Conservation (phyloP, 108 stramenopile genomes). For the Fistulifera solaris region DNA sequence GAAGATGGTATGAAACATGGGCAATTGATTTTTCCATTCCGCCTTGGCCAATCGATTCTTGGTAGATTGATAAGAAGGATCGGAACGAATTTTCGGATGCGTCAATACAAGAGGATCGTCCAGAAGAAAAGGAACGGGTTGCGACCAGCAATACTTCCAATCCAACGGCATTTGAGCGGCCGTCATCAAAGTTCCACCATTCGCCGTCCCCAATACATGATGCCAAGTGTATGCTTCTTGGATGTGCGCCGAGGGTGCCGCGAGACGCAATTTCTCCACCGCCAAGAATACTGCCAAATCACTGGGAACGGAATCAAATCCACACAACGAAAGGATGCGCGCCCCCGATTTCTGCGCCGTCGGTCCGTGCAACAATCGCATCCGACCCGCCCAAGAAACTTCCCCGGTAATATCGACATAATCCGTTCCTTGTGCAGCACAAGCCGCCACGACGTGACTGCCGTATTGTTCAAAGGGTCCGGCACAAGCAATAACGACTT, state of each 20-base stretch:
- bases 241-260: slow-evolving; percentile 4
- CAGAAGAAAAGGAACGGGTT: slow-evolving; percentile 22
- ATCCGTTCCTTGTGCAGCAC: slow-evolving; percentile 70
- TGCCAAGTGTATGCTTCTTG: slow-evolving; percentile 23
- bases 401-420: slow-evolving; percentile 94
- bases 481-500: slow-evolving; percentile 58
- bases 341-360: slow-evolving; percentile 48
- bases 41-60: slow-evolving; percentile 16
- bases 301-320: slow-evolving; percentile 81
- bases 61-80: slow-evolving; percentile 14
- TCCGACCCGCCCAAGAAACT: slow-evolving; percentile 65
- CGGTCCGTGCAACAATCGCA: slow-evolving; percentile 50
- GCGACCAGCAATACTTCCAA: slow-evolving; percentile 11
- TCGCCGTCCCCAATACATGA: slow-evolving; percentile 17
- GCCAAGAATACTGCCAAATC: slow-evolving; percentile 41
- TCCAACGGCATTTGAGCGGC: slow-evolving; percentile 14
- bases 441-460: slow-evolving; percentile 57
- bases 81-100: slow-evolving; percentile 15
- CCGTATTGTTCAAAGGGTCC: slow-evolving; percentile 87
- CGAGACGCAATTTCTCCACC: slow-evolving; percentile 21
- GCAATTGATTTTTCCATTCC: slow-evolving; percentile 39
- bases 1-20: slow-evolving; percentile 15
- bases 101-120: slow-evolving; percentile 33
- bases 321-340: slow-evolving; percentile 66
- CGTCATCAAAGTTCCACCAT: slow-evolving; percentile 31